Percentiles rank a stretch among this genome's conserved stretches.
These are phyloP conservation scores for Globisporangium mamillatum DNA, from an alignment of 352 stramenopile genomes.

Conservation along the genomic window DNA sequence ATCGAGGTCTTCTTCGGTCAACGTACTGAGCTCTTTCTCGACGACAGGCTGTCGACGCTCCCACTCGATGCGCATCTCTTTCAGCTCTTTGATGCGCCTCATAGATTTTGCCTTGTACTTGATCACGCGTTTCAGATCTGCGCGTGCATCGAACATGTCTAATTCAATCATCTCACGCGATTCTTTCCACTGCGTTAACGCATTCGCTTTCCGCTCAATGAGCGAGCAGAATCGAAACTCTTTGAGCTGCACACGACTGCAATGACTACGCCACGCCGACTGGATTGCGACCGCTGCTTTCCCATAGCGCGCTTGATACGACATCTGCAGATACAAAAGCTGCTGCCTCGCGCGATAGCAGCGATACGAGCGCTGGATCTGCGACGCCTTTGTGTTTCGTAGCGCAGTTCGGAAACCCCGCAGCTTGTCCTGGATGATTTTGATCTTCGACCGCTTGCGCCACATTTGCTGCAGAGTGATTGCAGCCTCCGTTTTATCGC, in stretches of 20 bases:
- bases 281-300: conserved; percentile 65
- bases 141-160: conserved; percentile 57
- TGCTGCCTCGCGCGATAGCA: conserved; percentile 50
- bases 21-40: conserved; percentile 57
- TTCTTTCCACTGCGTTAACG: conserved; percentile 53
- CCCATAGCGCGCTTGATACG: conserved; percentile 40
- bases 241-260: conserved; percentile 49
- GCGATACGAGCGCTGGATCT: conserved; percentile 60
- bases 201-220: conserved; percentile 58
- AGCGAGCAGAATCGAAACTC: conserved; percentile 66
- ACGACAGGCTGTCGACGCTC: conserved; percentile 69
- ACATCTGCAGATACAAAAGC: conserved; percentile 38
- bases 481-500: conserved; percentile 60
- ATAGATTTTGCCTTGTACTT: conserved; percentile 76
- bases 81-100: conserved; percentile 69
- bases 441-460: conserved; percentile 41
- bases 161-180: conserved; percentile 69
- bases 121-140: conserved; percentile 63
- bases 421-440: conserved; percentile 37
- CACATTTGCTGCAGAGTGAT: conserved; percentile 80
- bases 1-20: conserved; percentile 71
- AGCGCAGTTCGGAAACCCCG: conserved; percentile 40
- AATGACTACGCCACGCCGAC: conserved; percentile 66
- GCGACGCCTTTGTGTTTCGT: conserved; percentile 33
- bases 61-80: conserved; percentile 79